Conservation (phyloP, 2,329 filamentous ascomycete species). For the Colletotrichum kahawae region DNA sequence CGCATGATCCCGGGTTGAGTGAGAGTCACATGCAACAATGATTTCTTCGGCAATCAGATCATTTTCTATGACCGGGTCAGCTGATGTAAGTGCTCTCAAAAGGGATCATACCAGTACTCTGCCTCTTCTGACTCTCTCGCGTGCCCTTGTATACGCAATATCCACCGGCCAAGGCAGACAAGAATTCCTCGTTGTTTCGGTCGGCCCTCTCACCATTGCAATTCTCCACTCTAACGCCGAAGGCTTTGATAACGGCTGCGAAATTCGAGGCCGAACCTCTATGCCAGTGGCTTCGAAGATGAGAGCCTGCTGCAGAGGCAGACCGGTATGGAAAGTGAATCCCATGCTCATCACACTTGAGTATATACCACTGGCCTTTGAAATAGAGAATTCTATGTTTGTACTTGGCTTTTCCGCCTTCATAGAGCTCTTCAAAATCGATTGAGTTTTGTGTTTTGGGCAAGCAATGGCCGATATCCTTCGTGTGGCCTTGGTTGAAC, state of each 20-base stretch:
- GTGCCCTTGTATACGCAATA: background rate
- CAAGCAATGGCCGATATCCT: background rate
- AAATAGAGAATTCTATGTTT: background rate
- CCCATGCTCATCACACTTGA: background rate
- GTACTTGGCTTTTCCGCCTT: background rate
- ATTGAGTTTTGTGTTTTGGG: background rate
- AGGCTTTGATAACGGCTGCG: background rate
- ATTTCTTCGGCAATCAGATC: background rate
- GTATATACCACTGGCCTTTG: background rate
- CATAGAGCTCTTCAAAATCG: background rate
- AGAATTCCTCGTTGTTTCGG: background rate
- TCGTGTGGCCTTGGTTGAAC: background rate
- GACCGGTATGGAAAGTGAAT: background rate
- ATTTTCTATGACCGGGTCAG: background rate
- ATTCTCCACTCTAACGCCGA: background rate
- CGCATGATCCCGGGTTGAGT: background rate
- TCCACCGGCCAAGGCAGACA: background rate
- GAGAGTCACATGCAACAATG: background rate
- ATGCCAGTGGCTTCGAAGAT: background rate
- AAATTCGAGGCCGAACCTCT: background rate
- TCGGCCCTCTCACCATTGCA: background rate
- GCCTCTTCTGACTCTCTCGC: background rate
- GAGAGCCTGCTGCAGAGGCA: background rate
- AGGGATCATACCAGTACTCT: background rate
- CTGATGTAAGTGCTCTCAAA: background rate